Evolutionary conservation across 2,329 filamentous ascomycete species (phyloP).

Genomic region (Thermochaetoides dissita): DNA sequence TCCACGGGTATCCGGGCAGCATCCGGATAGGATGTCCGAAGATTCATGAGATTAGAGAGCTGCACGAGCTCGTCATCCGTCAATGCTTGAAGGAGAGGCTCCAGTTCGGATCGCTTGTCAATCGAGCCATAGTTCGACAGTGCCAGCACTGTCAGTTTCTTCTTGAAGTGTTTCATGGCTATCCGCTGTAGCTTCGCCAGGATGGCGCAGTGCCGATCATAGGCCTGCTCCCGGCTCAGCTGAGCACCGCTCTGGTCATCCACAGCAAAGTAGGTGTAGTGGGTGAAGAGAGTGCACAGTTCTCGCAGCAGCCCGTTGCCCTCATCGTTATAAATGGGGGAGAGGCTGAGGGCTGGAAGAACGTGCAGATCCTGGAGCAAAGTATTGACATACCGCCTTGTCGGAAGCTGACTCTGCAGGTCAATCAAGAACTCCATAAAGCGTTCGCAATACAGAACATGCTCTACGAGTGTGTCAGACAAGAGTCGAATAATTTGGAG

Average conservation of each 20-base stretch:
- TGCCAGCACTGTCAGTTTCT: constrained; percentile 81
- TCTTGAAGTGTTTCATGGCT: constrained; percentile 68
- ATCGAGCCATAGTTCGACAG: constrained; percentile 87
- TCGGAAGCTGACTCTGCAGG: constrained; percentile 83
- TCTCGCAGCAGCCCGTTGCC: constrained; percentile 68
- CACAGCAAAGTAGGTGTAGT: constrained; percentile 79
- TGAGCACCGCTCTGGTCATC: constrained; percentile 81
- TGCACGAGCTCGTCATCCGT: constrained; percentile 59
- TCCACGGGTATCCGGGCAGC: constrained; percentile 49
- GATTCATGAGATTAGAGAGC: constrained; percentile 57
- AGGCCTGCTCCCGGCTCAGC: constrained; percentile 56
- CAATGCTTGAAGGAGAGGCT: constrained; percentile 58
- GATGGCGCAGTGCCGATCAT: constrained; percentile 62
- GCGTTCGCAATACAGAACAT: constrained; percentile 75
- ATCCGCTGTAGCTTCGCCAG: constrained; percentile 69
- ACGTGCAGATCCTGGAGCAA: constrained; percentile 76
- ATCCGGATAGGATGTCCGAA: constrained; percentile 71
- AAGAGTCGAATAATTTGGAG: constrained; percentile 1
- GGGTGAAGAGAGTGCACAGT: constrained; percentile 62
- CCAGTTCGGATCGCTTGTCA: constrained; percentile 64
- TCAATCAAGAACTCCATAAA: constrained; percentile 85
- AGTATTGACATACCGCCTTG: constrained; percentile 82
- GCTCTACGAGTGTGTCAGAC: constrained; percentile 32
- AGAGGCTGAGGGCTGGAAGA: constrained; percentile 62
- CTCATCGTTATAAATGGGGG: constrained; percentile 62